Evolutionary conservation across 805 yeast species (phyloP).

Genomic region (Yamadazyma tumulicola): DNA sequence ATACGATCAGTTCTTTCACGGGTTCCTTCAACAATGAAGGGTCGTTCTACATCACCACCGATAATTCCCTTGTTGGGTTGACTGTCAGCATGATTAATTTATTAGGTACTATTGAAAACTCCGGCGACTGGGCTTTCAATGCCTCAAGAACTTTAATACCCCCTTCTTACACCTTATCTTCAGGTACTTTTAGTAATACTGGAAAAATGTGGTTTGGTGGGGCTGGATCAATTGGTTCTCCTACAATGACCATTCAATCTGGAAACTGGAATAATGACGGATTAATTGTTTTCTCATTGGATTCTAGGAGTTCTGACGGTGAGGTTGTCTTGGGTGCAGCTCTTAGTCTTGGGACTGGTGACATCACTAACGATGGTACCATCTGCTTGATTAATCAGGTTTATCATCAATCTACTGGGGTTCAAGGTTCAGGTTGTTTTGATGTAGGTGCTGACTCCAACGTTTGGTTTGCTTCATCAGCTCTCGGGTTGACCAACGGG

Average conservation of each 20-base stretch:
- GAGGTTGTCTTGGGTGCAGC: constrained; percentile 13
- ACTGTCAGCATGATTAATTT: constrained; percentile 11
- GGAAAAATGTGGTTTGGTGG: constrained; percentile 17
- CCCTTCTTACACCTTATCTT: constrained; percentile 12
- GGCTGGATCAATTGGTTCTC: constrained; percentile 9
- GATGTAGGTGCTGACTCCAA: constrained; percentile 12
- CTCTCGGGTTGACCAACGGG: constrained; percentile 3
- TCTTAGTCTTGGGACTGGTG: constrained; percentile 8
- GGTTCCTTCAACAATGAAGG: constrained; percentile 22
- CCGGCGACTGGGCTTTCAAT: constrained; percentile 19
- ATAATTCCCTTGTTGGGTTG: constrained; percentile 11
- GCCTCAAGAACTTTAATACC: constrained; percentile 12
- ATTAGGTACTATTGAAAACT: constrained; percentile 12
- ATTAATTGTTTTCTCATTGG: constrained; percentile 11
- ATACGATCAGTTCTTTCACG: constrained; percentile 16
- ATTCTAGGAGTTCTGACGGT: constrained; percentile 8
- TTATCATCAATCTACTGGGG: constrained; percentile 14
- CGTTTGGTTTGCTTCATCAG: constrained; percentile 9
- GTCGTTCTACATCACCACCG: constrained; percentile 14
- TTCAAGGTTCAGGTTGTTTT: constrained; percentile 20
- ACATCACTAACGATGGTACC: constrained; percentile 18
- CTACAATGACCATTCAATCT: constrained; percentile 13
- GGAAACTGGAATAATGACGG: constrained; percentile 13
- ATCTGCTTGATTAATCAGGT: constrained; percentile 21
- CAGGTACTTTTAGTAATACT: constrained; percentile 12